Conservation (phyloP, 1,284 basidiomycete species). For the Wolfiporia cocos region DNA sequence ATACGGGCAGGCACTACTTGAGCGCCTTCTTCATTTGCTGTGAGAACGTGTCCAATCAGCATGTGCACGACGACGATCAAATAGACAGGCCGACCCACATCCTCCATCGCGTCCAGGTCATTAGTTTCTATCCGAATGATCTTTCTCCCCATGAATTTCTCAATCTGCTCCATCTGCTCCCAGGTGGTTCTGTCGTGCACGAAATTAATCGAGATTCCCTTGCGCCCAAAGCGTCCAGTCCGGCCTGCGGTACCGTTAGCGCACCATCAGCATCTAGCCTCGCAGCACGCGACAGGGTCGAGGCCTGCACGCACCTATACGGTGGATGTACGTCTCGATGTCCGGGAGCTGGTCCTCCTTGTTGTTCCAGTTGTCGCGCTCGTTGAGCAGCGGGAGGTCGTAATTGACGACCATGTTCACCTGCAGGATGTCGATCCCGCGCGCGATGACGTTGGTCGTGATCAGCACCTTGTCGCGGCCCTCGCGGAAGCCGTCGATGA, state of each 20-base stretch:
- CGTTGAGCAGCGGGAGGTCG: slow-evolving; percentile 86
- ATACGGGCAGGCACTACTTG: slow-evolving; percentile 37
- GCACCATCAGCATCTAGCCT: too few species aligned
- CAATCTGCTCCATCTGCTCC: slow-evolving; percentile 82
- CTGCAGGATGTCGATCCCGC: slow-evolving; percentile 98
- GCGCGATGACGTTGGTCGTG: slow-evolving; percentile 97
- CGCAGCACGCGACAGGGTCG: too few species aligned
- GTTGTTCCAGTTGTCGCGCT: slow-evolving; percentile 40
- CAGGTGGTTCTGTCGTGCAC: slow-evolving; percentile 85
- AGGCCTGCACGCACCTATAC: slow-evolving; percentile 88
- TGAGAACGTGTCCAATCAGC: slow-evolving; percentile 4
- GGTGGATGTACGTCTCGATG: slow-evolving; percentile 96
- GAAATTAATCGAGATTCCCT: slow-evolving; percentile 95
- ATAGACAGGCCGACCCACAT: slow-evolving; percentile 38
- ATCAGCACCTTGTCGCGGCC: slow-evolving; percentile 97
- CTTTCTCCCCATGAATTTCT: slow-evolving; percentile 66
- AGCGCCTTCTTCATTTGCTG: slow-evolving; percentile 76
- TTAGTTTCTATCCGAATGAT: slow-evolving; percentile 81
- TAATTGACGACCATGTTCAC: slow-evolving; percentile 99
- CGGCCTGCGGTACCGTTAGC: slow-evolving; percentile 70
- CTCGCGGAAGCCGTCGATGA: slow-evolving; percentile 94
- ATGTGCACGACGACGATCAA: not conserved
- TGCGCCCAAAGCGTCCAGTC: slow-evolving; percentile 92
- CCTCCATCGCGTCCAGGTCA: slow-evolving; percentile 87
- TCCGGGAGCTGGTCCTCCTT: slow-evolving; percentile 63